A percentile compares a stretch with the other conserved stretches of the same genome.
Conservation (phyloP, 2,329 filamentous ascomycete species). For the Fusarium sp. region DNA sequence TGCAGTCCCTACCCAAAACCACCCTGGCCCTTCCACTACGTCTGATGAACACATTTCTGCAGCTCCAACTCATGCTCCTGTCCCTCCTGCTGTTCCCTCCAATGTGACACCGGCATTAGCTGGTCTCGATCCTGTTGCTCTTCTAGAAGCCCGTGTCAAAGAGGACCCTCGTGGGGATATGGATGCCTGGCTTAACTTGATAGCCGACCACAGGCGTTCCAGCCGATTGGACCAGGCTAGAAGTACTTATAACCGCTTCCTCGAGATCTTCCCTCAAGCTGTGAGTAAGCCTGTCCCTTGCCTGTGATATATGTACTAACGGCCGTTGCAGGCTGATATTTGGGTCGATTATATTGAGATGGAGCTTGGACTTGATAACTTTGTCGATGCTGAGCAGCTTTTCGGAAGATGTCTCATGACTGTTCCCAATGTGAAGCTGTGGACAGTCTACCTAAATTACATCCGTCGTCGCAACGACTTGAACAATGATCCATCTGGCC, state of each 20-base stretch:
- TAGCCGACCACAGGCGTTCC: slow-evolving; percentile 83
- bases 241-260: slow-evolving; percentile 84
- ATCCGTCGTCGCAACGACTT: slow-evolving; percentile 92
- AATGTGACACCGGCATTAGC: slow-evolving; percentile 54
- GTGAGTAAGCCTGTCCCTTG: slow-evolving; percentile 68
- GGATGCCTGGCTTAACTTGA: slow-evolving; percentile 89
- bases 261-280: slow-evolving; percentile 87
- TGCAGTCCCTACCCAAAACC: slow-evolving; percentile 23
- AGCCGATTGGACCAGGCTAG: slow-evolving; percentile 86
- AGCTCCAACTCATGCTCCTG: slow-evolving; percentile 24
- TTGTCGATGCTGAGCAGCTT: slow-evolving; percentile 81
- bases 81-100: slow-evolving; percentile 42
- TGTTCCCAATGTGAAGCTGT: slow-evolving; percentile 86
- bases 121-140: slow-evolving; percentile 74
- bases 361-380: slow-evolving; percentile 88
- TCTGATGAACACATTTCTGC: slow-evolving; percentile 41
- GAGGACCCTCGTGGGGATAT: slow-evolving; percentile 94
- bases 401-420: slow-evolving; percentile 83
- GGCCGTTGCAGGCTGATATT: slow-evolving; percentile 78
- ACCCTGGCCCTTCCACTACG: slow-evolving; percentile 30
- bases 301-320: slow-evolving; percentile 24
- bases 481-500: slow-evolving; percentile 77
- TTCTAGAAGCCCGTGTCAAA: slow-evolving; percentile 89
- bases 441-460: slow-evolving; percentile 95
- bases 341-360: slow-evolving; percentile 91